Evolutionary conservation across 2,329 filamentous ascomycete species (phyloP), one percentile per base, ranked within the genome.

Genomic region (Beauveria australis): DNA sequence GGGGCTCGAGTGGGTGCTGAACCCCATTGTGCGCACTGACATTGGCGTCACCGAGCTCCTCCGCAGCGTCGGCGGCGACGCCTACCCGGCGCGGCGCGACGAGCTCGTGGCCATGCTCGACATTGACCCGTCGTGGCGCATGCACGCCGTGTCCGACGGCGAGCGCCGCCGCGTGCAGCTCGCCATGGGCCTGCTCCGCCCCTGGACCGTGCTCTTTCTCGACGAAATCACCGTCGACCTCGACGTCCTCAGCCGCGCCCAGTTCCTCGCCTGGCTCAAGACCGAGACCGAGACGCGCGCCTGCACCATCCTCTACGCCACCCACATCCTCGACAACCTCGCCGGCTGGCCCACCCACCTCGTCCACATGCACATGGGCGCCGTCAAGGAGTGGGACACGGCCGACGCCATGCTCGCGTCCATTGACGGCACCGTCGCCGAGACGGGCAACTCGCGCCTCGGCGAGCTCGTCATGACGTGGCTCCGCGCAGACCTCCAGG

Each of bases 161-260:
- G 94, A 99, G 78, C 79, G 94, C 18, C 82, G 94, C 18, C 82
- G 94, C 19, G 94, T 99, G 6, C 94, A 99, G 78, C 81, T 99
- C 8, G 92, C 92, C 63, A 99, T 99, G 94, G 94, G 94, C 0
- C 79, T 99, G 9, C 75, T 99, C 49, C 81, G 93, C 3, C 94
- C 94, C 1, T 99, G 94, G 94, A 87, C 85, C 12, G 88, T 99
- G 3, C 78, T 99, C 30, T 79, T 99, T 58, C 82, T 99, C 46
- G 94, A 99, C 71, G 93, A 97, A 74, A 96, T 97, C 73, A 99
- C 94, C 1, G 94, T 99, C 9, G 94, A 99, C 73, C 79, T 99
- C 63, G 94, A 99, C 74, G 82, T 99, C 61, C 81, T 97, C 63
- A 89, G 85, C 60, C 84, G 94, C 18, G 87, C 86, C 67, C 88